phyloP scores from a whole-genome alignment of 2,329 filamentous ascomycete species.

The Xylariaceae sp. region DNA sequence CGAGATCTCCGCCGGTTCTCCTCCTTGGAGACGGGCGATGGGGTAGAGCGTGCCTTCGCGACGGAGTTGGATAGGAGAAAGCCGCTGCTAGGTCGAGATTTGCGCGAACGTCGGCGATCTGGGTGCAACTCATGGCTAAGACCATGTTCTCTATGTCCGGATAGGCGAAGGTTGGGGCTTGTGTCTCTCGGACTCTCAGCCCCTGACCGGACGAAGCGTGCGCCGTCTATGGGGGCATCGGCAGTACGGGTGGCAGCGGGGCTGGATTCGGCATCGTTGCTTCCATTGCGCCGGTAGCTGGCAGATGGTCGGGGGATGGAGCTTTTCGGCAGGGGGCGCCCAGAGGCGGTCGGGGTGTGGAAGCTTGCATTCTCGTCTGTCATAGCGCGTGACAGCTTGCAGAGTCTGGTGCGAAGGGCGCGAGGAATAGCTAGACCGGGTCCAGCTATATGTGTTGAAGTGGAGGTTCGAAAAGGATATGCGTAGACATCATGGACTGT shows the following conservation, averaged over 20 bases:
- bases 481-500: not conserved
- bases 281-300: conserved; percentile 33
- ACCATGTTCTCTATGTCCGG: conserved; percentile 15
- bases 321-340: conserved; percentile 18
- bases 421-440: not conserved
- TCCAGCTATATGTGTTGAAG: not conserved
- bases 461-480: not conserved
- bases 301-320: conserved; percentile 29
- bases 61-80: conserved; percentile 49
- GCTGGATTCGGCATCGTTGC: conserved; percentile 45
- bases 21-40: conserved; percentile 22
- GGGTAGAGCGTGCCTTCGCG: conserved; percentile 22
- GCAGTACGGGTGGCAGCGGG: conserved; percentile 29
- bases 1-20: conserved; percentile 29
- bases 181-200: conserved; percentile 13
- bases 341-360: conserved; percentile 18
- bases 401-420: not conserved
- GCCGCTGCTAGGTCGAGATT: conserved; percentile 43
- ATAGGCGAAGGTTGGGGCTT: conserved; percentile 13
- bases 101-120: conserved; percentile 33
- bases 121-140: conserved; percentile 20
- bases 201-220: conserved; percentile 18
- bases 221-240: conserved; percentile 15
- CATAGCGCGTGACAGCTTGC: conserved; percentile 25
- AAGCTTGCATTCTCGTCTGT: conserved; percentile 28